Percentiles rank a stretch among this genome's conserved stretches.
Evolutionary conservation across 2,329 filamentous ascomycete genomes (phyloP).

Genomic region (Parastagonospora nodorum): DNA sequence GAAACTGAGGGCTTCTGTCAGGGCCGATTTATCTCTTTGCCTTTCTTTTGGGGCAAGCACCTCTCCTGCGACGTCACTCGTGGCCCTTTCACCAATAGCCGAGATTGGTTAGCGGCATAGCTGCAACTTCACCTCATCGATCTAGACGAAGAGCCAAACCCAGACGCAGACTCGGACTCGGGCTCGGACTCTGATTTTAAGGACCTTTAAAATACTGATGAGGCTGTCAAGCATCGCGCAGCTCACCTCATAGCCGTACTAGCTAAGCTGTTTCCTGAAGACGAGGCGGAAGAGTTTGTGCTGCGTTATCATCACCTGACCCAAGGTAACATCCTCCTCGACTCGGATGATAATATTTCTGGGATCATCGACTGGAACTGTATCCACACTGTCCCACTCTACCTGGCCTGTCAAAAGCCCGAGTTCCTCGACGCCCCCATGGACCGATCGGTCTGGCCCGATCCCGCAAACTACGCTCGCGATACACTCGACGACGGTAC

Average conservation of each 20-base stretch:
- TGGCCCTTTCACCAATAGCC: slow-evolving; percentile 3
- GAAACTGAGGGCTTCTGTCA: background rate
- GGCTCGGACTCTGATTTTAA: background rate
- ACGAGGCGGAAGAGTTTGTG: background rate
- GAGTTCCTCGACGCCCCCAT: background rate
- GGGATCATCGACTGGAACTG: background rate
- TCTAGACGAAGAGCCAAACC: background rate
- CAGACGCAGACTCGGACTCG: background rate
- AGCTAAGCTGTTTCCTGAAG: background rate
- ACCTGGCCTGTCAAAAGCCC: background rate
- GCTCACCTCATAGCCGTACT: background rate
- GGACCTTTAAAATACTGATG: background rate
- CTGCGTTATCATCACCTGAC: background rate
- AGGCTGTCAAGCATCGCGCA: background rate
- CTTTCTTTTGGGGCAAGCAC: slow-evolving; percentile 1
- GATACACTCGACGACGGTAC: background rate
- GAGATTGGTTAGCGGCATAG: slow-evolving; percentile 5
- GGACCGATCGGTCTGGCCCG: background rate
- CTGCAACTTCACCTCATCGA: background rate
- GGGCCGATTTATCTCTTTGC: background rate
- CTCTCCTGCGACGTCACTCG: background rate
- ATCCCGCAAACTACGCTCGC: background rate
- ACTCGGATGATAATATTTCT: background rate
- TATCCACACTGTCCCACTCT: background rate
- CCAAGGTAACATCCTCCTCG: background rate